Percentiles rank a stretch among this genome's conserved stretches.
These are phyloP conservation scores for Podaxis carcinomalis DNA, from an alignment of 768 basidiomycete species.

Conservation along the genomic window DNA sequence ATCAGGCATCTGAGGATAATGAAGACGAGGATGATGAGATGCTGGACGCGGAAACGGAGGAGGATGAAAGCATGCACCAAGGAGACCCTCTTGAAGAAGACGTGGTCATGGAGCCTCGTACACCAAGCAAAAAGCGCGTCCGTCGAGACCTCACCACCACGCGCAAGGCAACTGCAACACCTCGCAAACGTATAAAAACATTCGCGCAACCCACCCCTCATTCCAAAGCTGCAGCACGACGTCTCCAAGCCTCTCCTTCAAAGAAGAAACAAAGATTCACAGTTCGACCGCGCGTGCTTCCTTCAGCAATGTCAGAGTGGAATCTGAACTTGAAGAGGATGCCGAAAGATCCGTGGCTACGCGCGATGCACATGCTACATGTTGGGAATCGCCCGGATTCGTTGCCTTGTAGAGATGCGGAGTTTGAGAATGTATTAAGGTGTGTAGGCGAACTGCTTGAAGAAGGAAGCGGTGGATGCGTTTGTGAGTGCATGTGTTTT, in stretches of 20 bases:
- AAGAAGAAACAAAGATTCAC: constrained; percentile 24
- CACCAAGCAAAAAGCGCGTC: constrained; percentile 20
- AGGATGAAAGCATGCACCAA: constrained; percentile 21
- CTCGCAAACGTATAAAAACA: constrained; percentile 25
- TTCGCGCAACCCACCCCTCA: constrained; percentile 69
- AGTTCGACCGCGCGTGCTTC: constrained; percentile 17
- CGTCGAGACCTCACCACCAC: constrained; percentile 12
- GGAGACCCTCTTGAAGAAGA: constrained; percentile 34
- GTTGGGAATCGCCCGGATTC: constrained; percentile 90
- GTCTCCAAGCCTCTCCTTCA: constrained; percentile 31
- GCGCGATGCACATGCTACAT: constrained; percentile 88
- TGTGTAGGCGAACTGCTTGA: constrained; percentile 84
- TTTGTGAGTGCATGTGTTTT: constrained; percentile 58
- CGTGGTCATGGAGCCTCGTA: constrained; percentile 20
- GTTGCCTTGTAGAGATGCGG: constrained; percentile 84
- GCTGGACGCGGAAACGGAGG: constrained; percentile 20
- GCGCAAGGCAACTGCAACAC: constrained; percentile 21
- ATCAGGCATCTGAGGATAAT: constrained; percentile 26
- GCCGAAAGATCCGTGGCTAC: constrained; percentile 75
- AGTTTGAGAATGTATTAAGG: constrained; percentile 71
- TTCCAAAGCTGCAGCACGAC: constrained; percentile 62
- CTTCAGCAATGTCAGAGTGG: constrained; percentile 29
- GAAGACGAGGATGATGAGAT: constrained; percentile 25
- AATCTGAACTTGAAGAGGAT: constrained; percentile 44
- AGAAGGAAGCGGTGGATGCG: constrained; percentile 90